Evolutionary conservation across 108 stramenopile species (phyloP).

Genomic region (Nannochloropsis gaditana): DNA sequence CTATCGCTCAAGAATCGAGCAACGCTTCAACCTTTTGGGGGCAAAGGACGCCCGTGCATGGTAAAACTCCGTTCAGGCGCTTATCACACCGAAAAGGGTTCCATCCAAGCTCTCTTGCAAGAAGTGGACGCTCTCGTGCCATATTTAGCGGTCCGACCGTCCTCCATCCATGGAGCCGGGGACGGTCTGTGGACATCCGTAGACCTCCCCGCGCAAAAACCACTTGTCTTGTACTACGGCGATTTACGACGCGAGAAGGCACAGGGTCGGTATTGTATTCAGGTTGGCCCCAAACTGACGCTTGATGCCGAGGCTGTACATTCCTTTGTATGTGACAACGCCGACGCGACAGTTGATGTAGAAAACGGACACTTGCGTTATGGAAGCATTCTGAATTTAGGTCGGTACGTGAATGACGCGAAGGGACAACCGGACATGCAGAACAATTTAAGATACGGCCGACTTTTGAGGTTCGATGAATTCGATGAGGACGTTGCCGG

Average conservation of each 20-base stretch:
- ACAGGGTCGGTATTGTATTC: constrained; percentile 20
- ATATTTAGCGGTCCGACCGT: not conserved
- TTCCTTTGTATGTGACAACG: not conserved
- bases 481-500: not conserved
- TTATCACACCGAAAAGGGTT: not conserved
- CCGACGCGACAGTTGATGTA: not conserved
- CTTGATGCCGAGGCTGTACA: not conserved
- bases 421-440: not conserved
- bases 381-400: not conserved
- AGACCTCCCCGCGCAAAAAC: constrained; percentile 16
- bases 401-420: constrained; percentile 12
- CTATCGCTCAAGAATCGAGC: too few relatives aligned
- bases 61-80: not conserved
- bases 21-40: too few relatives aligned
- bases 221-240: not conserved
- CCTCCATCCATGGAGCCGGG: not conserved
- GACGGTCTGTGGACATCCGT: not conserved
- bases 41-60: not conserved
- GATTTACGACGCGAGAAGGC: not conserved
- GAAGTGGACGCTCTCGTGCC: not conserved
- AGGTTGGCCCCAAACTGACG: not conserved
- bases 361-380: not conserved
- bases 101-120: not conserved
- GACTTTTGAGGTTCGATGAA: not conserved
- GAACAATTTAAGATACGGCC: not conserved